phyloP scores from a whole-genome alignment of 345 rosid species.

The Populus alba region DNA sequence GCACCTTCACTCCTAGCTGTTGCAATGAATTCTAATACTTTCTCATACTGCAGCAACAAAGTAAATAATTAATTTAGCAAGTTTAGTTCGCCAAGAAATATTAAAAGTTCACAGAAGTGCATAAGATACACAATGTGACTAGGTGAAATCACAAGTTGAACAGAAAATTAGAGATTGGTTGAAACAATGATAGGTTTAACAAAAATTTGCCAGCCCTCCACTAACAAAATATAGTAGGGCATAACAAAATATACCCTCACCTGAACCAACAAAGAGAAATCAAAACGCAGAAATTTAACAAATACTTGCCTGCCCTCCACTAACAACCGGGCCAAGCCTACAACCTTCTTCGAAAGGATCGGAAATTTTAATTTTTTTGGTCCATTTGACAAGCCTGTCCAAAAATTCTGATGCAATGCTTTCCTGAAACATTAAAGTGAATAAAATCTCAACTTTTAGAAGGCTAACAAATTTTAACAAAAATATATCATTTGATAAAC shows the following conservation, averaged over 20 bases:
- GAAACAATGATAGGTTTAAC: not conserved
- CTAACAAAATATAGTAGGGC: not conserved
- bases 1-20: constrained; percentile 94
- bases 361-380: constrained; percentile 75
- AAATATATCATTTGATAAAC: not conserved
- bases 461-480: not conserved
- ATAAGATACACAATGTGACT: not conserved
- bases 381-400: constrained; percentile 73
- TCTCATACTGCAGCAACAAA: constrained; percentile 63
- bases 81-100: not conserved
- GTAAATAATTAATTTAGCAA: constrained; percentile 9
- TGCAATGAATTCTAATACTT: constrained; percentile 64
- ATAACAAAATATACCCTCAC: not conserved
- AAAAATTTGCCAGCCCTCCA: not conserved
- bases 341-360: constrained; percentile 92
- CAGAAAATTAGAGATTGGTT: not conserved
- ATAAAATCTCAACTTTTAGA: not conserved
- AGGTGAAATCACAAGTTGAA: not conserved
- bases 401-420: constrained; percentile 67
- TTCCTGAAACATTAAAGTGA: constrained; percentile 47
- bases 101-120: not conserved
- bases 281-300: not conserved
- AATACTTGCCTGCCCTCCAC: constrained; percentile 66
- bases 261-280: not conserved
- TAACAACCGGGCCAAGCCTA: constrained; percentile 90